phyloP scores from a whole-genome alignment of 2,329 filamentous ascomycete species.

The Pseudopyricularia cyperi region DNA sequence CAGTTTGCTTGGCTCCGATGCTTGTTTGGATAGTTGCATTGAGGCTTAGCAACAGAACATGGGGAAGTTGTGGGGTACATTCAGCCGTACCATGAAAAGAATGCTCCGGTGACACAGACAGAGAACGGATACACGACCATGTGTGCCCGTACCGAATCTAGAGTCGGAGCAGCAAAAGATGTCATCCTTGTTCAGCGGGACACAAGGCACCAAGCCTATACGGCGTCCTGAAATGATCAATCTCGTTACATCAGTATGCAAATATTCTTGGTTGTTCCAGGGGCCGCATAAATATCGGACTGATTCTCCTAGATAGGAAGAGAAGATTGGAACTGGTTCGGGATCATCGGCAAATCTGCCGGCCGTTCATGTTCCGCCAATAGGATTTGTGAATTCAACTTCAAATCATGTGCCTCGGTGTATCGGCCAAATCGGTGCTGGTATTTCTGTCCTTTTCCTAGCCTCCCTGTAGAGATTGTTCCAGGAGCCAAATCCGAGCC shows the following conservation, averaged over 20 bases:
- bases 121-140: no score
- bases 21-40: background rate
- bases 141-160: no score
- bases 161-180: no score
- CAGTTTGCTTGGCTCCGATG: background rate
- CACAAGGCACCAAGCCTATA: no score
- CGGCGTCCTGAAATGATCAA: background rate
- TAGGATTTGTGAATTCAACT: background rate
- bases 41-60: background rate
- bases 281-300: background rate
- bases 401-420: no score
- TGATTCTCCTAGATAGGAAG: background rate
- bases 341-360: background rate
- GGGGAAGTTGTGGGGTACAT: background rate
- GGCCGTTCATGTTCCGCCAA: background rate
- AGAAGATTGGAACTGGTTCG: background rate
- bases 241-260: background rate
- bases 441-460: no score
- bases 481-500: background rate
- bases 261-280: background rate
- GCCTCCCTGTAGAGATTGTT: no score
- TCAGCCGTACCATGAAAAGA: background rate
- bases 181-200: no score
- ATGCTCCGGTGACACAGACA: no score
- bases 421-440: no score